A percentile compares a stretch with the other conserved stretches of the same genome.
These are phyloP conservation scores for Salicornia ramosissima DNA, from an alignment of 148 eudicot genomes.

Conservation along the genomic window DNA sequence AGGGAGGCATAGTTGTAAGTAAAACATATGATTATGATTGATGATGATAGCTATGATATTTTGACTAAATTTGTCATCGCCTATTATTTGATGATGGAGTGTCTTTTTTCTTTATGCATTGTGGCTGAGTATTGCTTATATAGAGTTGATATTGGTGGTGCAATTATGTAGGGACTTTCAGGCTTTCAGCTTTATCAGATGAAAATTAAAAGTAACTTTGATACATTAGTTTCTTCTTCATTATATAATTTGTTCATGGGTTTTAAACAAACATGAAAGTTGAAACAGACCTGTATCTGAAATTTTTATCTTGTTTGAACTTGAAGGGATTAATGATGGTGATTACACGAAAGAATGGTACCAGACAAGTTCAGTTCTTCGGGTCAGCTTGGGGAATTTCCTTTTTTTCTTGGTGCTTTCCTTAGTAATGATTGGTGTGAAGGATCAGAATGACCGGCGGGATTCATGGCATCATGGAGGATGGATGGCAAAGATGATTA, in stretches of 20 bases:
- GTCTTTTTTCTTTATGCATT: too few relatives aligned
- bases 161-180: too few relatives aligned
- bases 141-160: too few relatives aligned
- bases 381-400: slow-evolving; percentile 91
- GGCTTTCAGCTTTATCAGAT: too few relatives aligned
- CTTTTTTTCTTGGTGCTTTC: slow-evolving; percentile 76
- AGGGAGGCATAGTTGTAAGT: too few relatives aligned
- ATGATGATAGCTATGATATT: too few relatives aligned
- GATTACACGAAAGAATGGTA: slow-evolving; percentile 63
- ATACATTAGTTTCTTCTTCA: not conserved
- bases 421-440: slow-evolving; percentile 84
- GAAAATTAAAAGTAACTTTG: not conserved
- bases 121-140: too few relatives aligned
- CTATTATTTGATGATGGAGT: too few relatives aligned
- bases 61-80: too few relatives aligned
- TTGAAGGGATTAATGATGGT: slow-evolving; percentile 74
- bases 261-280: not conserved
- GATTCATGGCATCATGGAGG: slow-evolving; percentile 98
- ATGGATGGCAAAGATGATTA: slow-evolving; percentile 74
- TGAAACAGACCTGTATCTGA: not conserved
- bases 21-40: too few relatives aligned
- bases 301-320: slow-evolving; percentile 1
- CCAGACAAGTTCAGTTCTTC: slow-evolving; percentile 77
- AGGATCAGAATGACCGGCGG: slow-evolving; percentile 92
- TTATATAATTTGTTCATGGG: not conserved